Evolutionary conservation across 2,329 filamentous ascomycete species (phyloP).

Genomic region (Torrubiella hemipterigena): DNA sequence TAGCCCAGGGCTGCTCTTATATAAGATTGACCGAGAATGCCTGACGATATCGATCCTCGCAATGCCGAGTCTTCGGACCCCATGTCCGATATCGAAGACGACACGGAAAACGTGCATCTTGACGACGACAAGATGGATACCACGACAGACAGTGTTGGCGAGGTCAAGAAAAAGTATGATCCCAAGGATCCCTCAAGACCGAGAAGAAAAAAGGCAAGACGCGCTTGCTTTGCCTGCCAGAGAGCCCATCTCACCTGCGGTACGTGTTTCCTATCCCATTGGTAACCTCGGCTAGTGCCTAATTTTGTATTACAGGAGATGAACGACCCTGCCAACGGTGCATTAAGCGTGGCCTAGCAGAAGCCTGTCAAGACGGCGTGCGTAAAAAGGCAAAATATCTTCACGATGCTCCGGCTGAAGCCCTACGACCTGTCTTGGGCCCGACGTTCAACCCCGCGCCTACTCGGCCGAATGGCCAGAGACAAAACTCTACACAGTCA

Average conservation of each 20-base stretch:
- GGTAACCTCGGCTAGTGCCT: conserved; percentile 15
- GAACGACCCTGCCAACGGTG: conserved; percentile 89
- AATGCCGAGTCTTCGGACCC: conserved; percentile 44
- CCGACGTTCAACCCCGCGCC: conserved; percentile 52
- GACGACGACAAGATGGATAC: conserved; percentile 42
- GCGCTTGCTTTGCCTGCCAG: conserved; percentile 95
- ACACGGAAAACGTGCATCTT: conserved; percentile 33
- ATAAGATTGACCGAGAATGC: conserved; percentile 45
- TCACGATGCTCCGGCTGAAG: conserved; percentile 85
- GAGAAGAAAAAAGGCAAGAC: conserved; percentile 85
- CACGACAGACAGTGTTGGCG: conserved; percentile 32
- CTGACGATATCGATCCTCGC: conserved; percentile 40
- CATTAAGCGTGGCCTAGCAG: conserved; percentile 83
- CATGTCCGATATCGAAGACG: conserved; percentile 48
- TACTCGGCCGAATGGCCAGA: conserved; percentile 31
- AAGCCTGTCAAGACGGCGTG: conserved; percentile 88
- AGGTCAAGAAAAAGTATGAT: conserved; percentile 57
- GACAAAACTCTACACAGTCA: conserved; percentile 34
- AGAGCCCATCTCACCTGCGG: conserved; percentile 95
- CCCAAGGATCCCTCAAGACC: conserved; percentile 86
- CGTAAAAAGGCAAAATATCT: conserved; percentile 99
- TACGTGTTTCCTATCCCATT: conserved; percentile 43
- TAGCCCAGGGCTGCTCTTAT: too few relatives aligned
- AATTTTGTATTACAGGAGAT: conserved; percentile 53
- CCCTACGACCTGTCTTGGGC: conserved; percentile 73